These are phyloP conservation scores for Ministeria vibrans DNA, from an alignment of 78 protist species.

Conservation along the genomic window DNA sequence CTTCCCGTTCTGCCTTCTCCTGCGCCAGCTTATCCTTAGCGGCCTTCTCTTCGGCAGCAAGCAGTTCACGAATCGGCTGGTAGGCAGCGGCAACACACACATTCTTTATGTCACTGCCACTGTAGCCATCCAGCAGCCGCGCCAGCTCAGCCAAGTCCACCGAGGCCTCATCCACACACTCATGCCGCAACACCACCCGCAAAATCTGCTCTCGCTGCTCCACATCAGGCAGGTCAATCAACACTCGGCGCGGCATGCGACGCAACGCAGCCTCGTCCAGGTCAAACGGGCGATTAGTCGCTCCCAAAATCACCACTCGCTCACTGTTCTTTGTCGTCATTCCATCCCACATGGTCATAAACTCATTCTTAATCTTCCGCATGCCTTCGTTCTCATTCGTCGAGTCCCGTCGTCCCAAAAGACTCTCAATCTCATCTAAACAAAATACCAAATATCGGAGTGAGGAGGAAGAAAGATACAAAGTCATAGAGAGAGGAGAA, in stretches of 20 bases:
- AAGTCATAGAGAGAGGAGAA: too few relatives aligned
- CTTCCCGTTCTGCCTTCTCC: neutral
- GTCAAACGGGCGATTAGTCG: constrained; percentile 81
- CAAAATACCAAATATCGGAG: too few relatives aligned
- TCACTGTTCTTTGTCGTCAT: constrained; percentile 54
- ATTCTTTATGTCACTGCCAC: constrained; percentile 35
- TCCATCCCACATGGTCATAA: constrained; percentile 33
- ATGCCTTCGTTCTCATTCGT: constrained; percentile 63
- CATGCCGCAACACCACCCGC: constrained; percentile 7
- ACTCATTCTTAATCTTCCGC: constrained; percentile 59
- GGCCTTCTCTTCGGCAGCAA: neutral
- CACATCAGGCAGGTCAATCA: constrained; percentile 53
- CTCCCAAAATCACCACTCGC: constrained; percentile 64
- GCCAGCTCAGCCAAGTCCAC: constrained; percentile 23
- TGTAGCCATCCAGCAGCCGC: constrained; percentile 22
- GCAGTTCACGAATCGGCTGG: constrained; percentile 43
- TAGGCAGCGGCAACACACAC: constrained; percentile 48
- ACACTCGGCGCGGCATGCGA: constrained; percentile 46
- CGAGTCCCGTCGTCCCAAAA: constrained; percentile 35
- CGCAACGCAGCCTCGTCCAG: constrained; percentile 60
- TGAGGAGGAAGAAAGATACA: too few relatives aligned
- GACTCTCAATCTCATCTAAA: constrained; percentile 70
- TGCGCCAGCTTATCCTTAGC: constrained; percentile 4
- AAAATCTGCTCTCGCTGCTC: constrained; percentile 41
- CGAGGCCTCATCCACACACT: neutral